Base-by-base conservation (phyloP, 345 rosid species). In the Reutealis trisperma region DNA sequence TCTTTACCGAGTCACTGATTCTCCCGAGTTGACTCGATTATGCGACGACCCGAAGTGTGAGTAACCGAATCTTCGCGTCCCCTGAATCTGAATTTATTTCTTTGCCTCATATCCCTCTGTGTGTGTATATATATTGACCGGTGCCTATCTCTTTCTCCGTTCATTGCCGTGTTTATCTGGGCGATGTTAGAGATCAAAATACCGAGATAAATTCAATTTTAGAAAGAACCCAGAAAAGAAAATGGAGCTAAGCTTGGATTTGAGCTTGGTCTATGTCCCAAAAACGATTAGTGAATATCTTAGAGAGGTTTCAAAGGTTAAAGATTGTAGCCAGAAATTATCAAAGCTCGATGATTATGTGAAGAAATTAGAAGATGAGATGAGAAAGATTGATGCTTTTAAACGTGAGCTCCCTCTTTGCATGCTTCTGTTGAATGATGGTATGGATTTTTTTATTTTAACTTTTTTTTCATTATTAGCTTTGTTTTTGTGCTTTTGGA, bases 321-420 rank as follows among this genome's bases (percentile, higher is more conserved):
- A 73, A 67, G 88, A 84, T 45, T 65, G 81, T 57, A 65, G 78
- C 71, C 81, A 76, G 54, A 92, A 77, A 67, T 42, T 84, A 44
- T 79, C 88, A 0, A 90, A 79, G 76, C 85, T 91, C 47, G 83
- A 84, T 71, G 87, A 85, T 55, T 94, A 75, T 71, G 79, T 90
- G 68, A 74, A 74, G 0, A 86, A 82, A 78, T 84, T 94, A 66
- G 91, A 90, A 77, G 90, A 87, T 21, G 98, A 94, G 84, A 80
- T 76, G 86, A 83, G 77, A 71, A 94, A 94, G 81, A 90, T 94
- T 59, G 91, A 83, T 61, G 93, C 84, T 74, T 92, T 94, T 73
- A 87, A 89, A 80, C 88, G 96, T 8, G 96, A 94, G 63, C 92
- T 92, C 9, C 97, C 98, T 81, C 80, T 89, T 4, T 87, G 93